A percentile compares a stretch with the other conserved stretches of the same genome.
phyloP scores from a whole-genome alignment of 2,329 filamentous ascomycete genomes.

The Colletotrichum lentis region DNA sequence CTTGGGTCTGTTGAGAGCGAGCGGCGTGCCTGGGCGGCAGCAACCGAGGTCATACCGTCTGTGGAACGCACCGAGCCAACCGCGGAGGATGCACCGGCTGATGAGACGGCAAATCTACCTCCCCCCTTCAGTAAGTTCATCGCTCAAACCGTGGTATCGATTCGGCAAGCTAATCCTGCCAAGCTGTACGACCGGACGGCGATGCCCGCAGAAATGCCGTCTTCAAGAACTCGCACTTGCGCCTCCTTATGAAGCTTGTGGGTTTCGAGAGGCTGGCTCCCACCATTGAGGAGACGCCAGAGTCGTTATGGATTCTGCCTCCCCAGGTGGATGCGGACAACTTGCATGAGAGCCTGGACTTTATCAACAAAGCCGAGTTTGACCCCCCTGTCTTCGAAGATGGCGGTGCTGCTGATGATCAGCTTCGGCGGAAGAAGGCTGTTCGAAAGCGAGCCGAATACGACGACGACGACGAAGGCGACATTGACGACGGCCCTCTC shows the following conservation, averaged over 20 bases:
- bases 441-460: constrained; percentile 67
- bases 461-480: constrained; percentile 69
- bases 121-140: constrained; percentile 59
- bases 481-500: constrained; percentile 61
- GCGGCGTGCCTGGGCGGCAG: constrained; percentile 79
- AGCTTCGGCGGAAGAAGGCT: constrained; percentile 76
- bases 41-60: constrained; percentile 67
- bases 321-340: constrained; percentile 68
- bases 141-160: not conserved
- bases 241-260: constrained; percentile 80
- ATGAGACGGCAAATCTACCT: constrained; percentile 48
- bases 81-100: constrained; percentile 42
- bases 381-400: constrained; percentile 81
- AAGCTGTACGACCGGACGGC: constrained; percentile 70
- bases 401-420: constrained; percentile 75
- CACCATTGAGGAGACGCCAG: constrained; percentile 72
- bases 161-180: constrained; percentile 43
- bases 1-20: constrained; percentile 74
- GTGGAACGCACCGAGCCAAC: constrained; percentile 41
- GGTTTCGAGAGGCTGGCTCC: constrained; percentile 70
- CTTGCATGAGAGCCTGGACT: constrained; percentile 73
- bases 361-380: constrained; percentile 81
- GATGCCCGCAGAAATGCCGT: constrained; percentile 75
- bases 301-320: constrained; percentile 82
- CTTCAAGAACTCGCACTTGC: constrained; percentile 88